Base-by-base conservation (phyloP, 257 asterid genomes). In the Echium plantagineum region DNA sequence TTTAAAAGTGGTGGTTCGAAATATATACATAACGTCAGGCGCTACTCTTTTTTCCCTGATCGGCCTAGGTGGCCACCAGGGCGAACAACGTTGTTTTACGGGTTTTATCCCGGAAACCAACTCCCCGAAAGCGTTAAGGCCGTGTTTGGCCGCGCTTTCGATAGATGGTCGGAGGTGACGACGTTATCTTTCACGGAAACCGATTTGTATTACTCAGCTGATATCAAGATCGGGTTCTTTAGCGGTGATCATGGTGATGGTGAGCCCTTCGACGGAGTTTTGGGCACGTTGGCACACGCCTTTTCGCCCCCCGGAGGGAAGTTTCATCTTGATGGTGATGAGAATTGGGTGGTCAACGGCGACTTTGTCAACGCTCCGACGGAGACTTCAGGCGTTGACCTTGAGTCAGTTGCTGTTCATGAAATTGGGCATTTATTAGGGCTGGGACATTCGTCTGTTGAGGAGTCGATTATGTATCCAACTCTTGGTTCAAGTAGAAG, bases 341-440 rank as follows among this genome's bases (percentile, higher is more conserved):
- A 89, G 78, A 79, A 73, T 26, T 89, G 97, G 97, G 94, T 89
- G 46, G 62, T 81, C 6, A 81, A 89, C 74, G 95, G 95, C 5
- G 58, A 72, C 13, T 83, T 76, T 28, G 7, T 72, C 16, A 64
- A 57, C 52, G 71, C 75, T 19, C 52, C 85, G 21, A 62, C n/a
- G 52, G 2, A 9, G 2, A 1, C 26, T 30, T 72, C 95, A 17
- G 87, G 87, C 0, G 85, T 89, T 58, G 97, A 89, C 72, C 64
- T 89, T 72, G 97, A 89, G 65, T 83, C 94, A 12, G 97, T 89
- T 5, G 97, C 91, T 64, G 91, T 86, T 53, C 97, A 89, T 46
- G 97, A 89, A 54, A 89, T 89, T 71, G 97, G 97, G 67, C 97
- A 89, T 67, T 66, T 86, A 21, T 83, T 89, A 63, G 97, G 97